Evolutionary conservation across 129 eudicot genomes (phyloP).

Genomic region (Helichrysum umbraculigerum): DNA sequence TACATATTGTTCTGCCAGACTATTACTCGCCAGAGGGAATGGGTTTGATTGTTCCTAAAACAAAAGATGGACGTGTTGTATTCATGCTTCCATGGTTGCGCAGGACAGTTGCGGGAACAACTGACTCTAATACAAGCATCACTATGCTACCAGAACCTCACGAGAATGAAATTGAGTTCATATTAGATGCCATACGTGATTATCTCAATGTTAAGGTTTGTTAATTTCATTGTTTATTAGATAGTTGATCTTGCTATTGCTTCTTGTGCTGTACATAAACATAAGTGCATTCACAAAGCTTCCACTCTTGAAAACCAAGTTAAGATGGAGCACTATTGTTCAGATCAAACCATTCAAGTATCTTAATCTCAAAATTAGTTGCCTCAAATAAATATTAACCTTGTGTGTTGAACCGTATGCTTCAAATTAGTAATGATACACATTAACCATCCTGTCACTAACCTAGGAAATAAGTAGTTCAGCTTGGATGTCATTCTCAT

Average conservation of each 20-base stretch:
- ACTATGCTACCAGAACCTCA: conserved; percentile 94
- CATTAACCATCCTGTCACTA: not conserved
- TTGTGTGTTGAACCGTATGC: not conserved
- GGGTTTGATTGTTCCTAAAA: conserved; percentile 94
- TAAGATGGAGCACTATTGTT: not conserved
- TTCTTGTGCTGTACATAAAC: too few relatives aligned
- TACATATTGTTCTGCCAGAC: conserved; percentile 85
- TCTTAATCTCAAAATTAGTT: not conserved
- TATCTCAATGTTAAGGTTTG: conserved; percentile 85
- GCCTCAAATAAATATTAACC: not conserved
- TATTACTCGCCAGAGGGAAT: conserved; percentile 91
- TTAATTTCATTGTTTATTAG: conserved; percentile 3
- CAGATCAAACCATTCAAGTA: not conserved
- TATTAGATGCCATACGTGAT: conserved; percentile 78
- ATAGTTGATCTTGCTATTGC: not conserved
- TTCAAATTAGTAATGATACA: too few relatives aligned
- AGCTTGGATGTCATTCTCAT: not conserved
- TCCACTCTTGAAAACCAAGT: not conserved
- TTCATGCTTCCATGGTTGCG: conserved; percentile 99
- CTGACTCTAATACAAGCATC: conserved; percentile 71
- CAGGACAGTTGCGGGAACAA: conserved; percentile 90
- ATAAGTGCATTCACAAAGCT: too few relatives aligned
- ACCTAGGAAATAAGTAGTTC: not conserved
- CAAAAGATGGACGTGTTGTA: conserved; percentile 89
- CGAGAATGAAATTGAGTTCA: conserved; percentile 81